Base-by-base conservation (phyloP, 2,329 filamentous ascomycete genomes). In the Periconia sp. region DNA sequence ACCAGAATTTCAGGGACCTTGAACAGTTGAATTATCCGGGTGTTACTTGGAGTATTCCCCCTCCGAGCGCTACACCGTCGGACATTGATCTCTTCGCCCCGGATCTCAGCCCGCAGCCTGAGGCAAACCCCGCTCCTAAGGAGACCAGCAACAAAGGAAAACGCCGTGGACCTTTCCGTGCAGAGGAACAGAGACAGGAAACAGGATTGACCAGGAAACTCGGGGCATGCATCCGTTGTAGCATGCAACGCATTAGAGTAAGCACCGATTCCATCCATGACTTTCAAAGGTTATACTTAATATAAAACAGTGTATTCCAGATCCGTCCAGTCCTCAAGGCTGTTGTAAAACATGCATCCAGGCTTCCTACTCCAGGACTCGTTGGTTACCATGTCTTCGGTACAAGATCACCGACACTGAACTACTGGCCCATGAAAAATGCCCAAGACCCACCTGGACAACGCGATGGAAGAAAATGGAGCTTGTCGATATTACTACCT, bases 391-490 rank as follows among this genome's bases (percentile, higher is more conserved):
- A 13, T 52, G 49, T 19, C 17, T 46, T 6, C 49, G 49, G 2
- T 46, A 46, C 31, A 52, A 52, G 30, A 52, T 52, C 35, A 27
- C 33, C 6, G 49, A 52, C 35, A 18, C 49, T 5, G 49, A 52
- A 31, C 35, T 52, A 10, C 33, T 52, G 18, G 49, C 45, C 33
- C 42, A 52, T 27, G 49, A 42, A 9, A 18, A 17, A 14, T 46
- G 49, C 23, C 49, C 49, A 10, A 27, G 49, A 20, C 49, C 49
- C 17, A 37, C 49, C 6, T 52, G 49, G 49, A 52, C 42, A 9
- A 37, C 17, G 20, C 14, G 49, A 14, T 52, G 49, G 49, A 45
- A 52, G 41, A 46, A 46, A 17, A 52, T 52, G 49, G 42, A 52
- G 30, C 19, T 52, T 17, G 41, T 52, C 20, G 49, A 52, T 40